phyloP scores from a whole-genome alignment of 2,329 filamentous ascomycete genomes.

The Scedosporium apiospermum region DNA sequence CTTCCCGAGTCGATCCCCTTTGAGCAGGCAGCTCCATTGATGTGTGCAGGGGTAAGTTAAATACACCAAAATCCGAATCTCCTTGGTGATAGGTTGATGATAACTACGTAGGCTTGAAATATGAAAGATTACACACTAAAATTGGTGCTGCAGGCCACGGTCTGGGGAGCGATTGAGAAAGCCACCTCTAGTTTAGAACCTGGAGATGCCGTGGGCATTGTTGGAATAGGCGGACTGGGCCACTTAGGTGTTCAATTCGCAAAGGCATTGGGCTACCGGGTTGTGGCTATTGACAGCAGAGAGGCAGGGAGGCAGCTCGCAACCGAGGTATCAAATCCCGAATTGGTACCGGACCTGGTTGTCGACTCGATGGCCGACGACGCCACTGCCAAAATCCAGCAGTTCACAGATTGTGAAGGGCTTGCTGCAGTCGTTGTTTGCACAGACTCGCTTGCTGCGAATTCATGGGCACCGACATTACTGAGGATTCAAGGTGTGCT shows the following conservation, averaged over 20 bases:
- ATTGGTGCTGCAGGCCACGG: constrained; percentile 15
- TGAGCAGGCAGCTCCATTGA: constrained; percentile 25
- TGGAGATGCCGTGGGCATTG: constrained; percentile 19
- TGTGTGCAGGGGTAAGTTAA: constrained; percentile 22
- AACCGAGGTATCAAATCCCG: constrained; percentile 13
- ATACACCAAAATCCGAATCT: background rate
- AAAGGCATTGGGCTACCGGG: constrained; percentile 24
- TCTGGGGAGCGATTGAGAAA: constrained; percentile 22
- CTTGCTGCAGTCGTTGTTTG: constrained; percentile 21
- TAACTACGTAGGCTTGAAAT: no score
- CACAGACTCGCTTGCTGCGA: constrained; percentile 21
- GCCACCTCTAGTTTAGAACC: constrained; percentile 15
- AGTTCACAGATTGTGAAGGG: constrained; percentile 20
- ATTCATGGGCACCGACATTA: constrained; percentile 18
- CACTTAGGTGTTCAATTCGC: constrained; percentile 25
- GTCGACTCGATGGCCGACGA: constrained; percentile 15
- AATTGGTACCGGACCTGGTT: constrained; percentile 17
- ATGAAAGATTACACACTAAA: background rate
- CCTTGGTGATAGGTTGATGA: no score
- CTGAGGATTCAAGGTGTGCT: constrained; percentile 19
- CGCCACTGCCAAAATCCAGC: constrained; percentile 14
- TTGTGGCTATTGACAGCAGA: constrained; percentile 24
- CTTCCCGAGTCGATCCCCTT: constrained; percentile 18
- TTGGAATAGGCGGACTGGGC: constrained; percentile 25
- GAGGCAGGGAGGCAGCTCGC: constrained; percentile 19